Evolutionary conservation across 208 protist genomes (phyloP), one percentile per base, ranked within the genome.

Genomic region (Baffinella frigidus): DNA sequence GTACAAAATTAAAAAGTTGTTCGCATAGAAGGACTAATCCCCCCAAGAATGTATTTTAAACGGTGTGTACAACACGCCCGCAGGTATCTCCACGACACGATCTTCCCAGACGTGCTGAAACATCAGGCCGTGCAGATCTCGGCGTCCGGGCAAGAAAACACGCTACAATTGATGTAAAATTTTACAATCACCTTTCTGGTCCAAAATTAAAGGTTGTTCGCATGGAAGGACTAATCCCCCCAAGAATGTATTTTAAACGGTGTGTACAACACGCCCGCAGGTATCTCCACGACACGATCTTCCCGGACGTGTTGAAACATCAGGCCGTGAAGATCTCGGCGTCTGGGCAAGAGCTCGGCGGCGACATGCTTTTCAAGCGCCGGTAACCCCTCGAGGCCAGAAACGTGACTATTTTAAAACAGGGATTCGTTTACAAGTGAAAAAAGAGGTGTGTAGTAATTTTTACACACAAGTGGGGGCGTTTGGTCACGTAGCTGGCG

Each of bases 281-380:
- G 35, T 94, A 94, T 89, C 89, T 94, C 7, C 4, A 67, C 35
- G 43, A 93, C 4, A 36, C 50, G 4, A 51, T 94, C 33, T 94
- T 94, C 89, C 89, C 89, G n/a, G 62, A 51, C 2, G n/a, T 73
- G n/a, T 20, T 90, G 33, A 10, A 87, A 51, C 83, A 90, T 5
- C 83, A 89, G 81, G 81, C 45, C 5, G 62, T 39, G 48, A 56
- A 72, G 45, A 43, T 39, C 9, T 30, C 39, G 39, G 81, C 62
- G 48, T 81, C 61, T 33, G 93, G 93, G 81, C 92, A 94, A 81
- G 93, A 95, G 73, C 61, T 94, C 4, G 93, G 93, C 20, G 92
- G 92, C 27, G 45, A 72, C 20, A 80, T 93, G 43, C 67, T 94
- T 45, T 92, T 92, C 39, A 27, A 27, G n/a, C 10, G 50, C n/a